Evolutionary conservation across 208 protist species (phyloP).

Genomic region (Zelonia costaricensis): DNA sequence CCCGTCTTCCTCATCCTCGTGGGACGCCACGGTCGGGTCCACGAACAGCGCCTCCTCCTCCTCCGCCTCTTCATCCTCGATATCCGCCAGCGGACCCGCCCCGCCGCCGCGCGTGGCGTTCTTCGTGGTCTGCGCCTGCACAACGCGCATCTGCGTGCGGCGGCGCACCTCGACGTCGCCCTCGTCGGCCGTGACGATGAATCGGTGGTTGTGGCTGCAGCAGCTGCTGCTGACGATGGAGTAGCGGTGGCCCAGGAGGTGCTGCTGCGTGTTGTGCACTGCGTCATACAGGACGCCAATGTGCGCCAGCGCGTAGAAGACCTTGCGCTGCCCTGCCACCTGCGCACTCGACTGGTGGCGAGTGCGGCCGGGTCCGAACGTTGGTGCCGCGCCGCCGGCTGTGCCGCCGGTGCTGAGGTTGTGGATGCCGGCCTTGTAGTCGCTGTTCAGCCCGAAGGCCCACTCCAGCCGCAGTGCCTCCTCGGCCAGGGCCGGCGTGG

Average conservation of each 20-base stretch:
- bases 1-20: slow-evolving; percentile 80
- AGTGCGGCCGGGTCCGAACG: not conserved
- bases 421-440: slow-evolving; percentile 84
- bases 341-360: not conserved
- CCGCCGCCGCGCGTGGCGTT: not conserved
- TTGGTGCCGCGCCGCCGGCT: not conserved
- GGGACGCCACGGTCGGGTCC: slow-evolving; percentile 54
- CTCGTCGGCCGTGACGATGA: slow-evolving; percentile 92
- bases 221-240: slow-evolving; percentile 72
- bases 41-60: slow-evolving; percentile 43
- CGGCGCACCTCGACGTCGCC: slow-evolving; percentile 52
- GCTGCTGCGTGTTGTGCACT: slow-evolving; percentile 79
- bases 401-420: slow-evolving; percentile 66
- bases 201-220: slow-evolving; percentile 83
- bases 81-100: slow-evolving; percentile 27
- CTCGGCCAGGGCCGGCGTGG: slow-evolving; percentile 36
- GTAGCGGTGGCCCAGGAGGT: slow-evolving; percentile 92
- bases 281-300: slow-evolving; percentile 93
- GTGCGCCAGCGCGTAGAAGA: slow-evolving; percentile 94
- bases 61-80: slow-evolving; percentile 15
- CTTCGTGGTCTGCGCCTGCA: slow-evolving; percentile 13
- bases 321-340: slow-evolving; percentile 37
- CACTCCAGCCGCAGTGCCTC: slow-evolving; percentile 81
- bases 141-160: slow-evolving; percentile 17
- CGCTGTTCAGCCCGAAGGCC: slow-evolving; percentile 92